Percentiles rank a stretch among this genome's conserved stretches.
Conservation (phyloP, 78 protist genomes). For the Capsaspora owczarzaki region DNA sequence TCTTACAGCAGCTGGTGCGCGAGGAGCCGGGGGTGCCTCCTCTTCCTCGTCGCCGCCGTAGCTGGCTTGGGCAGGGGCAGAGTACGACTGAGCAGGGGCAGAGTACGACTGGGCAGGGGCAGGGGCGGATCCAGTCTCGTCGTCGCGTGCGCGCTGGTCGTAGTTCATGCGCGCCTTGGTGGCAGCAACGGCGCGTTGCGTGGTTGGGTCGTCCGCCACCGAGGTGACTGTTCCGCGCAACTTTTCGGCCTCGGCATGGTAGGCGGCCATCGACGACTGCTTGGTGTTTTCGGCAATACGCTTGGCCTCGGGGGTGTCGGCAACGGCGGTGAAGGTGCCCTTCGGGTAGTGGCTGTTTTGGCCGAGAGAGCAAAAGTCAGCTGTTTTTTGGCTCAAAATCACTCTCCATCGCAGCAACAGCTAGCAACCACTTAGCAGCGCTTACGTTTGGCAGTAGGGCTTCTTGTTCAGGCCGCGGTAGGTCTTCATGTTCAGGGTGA, state of each 20-base stretch:
- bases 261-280: not conserved
- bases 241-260: not conserved
- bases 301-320: not conserved
- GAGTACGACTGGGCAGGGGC: too few species aligned
- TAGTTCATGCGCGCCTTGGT: not conserved
- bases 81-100: too few species aligned
- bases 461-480: not conserved
- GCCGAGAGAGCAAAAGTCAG: not conserved
- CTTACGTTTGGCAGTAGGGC: slow-evolving; percentile 17
- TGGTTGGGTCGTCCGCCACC: not conserved
- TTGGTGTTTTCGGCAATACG: not conserved
- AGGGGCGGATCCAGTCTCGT: too few species aligned
- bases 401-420: too few species aligned
- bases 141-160: not conserved
- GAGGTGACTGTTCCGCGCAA: not conserved
- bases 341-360: not conserved
- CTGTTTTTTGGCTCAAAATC: not conserved
- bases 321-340: not conserved
- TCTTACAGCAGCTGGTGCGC: too few species aligned
- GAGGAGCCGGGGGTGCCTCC: too few species aligned
- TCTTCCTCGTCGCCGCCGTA: too few species aligned
- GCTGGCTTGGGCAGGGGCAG: too few species aligned
- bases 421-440: too few species aligned
- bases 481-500: not conserved
- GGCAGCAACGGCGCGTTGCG: not conserved